Base-by-base conservation (phyloP, 768 basidiomycete genomes). In the Hebeloma cylindrosporum region DNA sequence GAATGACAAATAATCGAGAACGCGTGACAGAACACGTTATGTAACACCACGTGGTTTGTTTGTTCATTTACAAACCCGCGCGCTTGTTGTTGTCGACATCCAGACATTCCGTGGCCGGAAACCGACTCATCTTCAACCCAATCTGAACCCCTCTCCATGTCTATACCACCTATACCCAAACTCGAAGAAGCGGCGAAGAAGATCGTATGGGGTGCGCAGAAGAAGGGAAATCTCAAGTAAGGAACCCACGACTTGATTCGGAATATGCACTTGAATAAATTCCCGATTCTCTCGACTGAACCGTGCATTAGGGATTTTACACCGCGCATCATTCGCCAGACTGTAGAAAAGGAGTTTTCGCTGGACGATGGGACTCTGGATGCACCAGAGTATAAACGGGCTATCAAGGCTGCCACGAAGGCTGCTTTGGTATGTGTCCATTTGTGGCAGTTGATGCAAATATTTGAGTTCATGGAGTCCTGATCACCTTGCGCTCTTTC, bases 331-430 rank as follows among this genome's bases (percentile, higher is more conserved):
- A 67, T 85, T 18, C 75, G 83, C 9, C 59, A 64, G 43, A 55
- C 67, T n/a, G 40, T 85, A 1, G 83, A 83, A 60, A 53, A 64
- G 18, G 52, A 67, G 17, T 66, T 82, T 32, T 45, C 52, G 3
- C 59, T 85, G n/a, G 66, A 70, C 7, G 51, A 62, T 4, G 78
- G 75, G 0, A 56, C 64, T 2, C 60, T 85, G 29, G 71, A 74
- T 21, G 53, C 47, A 20, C 57, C 64, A 14, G 64, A 72, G 36
- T 78, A 73, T 61, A 85, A 74, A 56, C 45, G 52, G 11, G 56
- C 66, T 2, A 57, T 87, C 18, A 82, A 78, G 50, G 48, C 56
- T 7, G 69, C 67, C 3, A 69, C 70, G 20, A 54, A 59, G n/a
- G 61, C 60, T 10, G 67, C 68, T n/a, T 36, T 73, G 56, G 71